phyloP scores from a whole-genome alignment of 164 flowering plant genomes.

The Pachysandra terminalis region DNA sequence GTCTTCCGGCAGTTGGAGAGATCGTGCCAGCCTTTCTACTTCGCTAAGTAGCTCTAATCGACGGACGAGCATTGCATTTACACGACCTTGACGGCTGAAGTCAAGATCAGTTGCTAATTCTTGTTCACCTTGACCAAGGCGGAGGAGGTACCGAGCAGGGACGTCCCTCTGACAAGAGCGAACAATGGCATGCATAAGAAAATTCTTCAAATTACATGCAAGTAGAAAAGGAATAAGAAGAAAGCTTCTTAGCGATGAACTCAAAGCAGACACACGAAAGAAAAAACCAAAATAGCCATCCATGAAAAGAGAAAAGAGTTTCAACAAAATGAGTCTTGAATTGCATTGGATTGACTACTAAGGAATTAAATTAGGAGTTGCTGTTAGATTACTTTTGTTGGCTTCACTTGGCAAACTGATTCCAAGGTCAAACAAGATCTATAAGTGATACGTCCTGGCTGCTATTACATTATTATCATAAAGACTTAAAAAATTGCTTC shows the following conservation, averaged over 20 bases:
- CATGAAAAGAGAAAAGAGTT: background rate
- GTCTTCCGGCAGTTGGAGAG: slow-evolving; percentile 93
- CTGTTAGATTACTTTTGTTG: too few species aligned
- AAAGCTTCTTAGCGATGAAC: background rate
- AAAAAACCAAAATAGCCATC: background rate
- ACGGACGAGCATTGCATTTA: slow-evolving; percentile 96
- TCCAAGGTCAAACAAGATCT: too few species aligned
- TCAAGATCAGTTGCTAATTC: slow-evolving; percentile 97
- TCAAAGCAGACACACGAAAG: background rate
- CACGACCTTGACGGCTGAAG: slow-evolving; percentile 98
- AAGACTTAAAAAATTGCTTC: too few species aligned
- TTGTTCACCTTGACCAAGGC: slow-evolving; percentile 98
- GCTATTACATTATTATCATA: too few species aligned
- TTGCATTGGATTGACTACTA: too few species aligned
- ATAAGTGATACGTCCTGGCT: too few species aligned
- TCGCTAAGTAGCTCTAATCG: slow-evolving; percentile 85
- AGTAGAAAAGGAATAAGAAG: background rate
- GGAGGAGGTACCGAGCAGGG: slow-evolving; percentile 99
- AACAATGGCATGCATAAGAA: slow-evolving; percentile 7
- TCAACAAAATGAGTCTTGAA: background rate
- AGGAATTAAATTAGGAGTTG: too few species aligned
- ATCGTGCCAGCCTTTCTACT: slow-evolving; percentile 93
- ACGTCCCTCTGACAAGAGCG: slow-evolving; percentile 79
- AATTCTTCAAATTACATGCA: background rate
- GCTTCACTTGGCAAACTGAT: too few species aligned